Evolutionary conservation across 768 basidiomycete species (phyloP), one percentile per base, ranked within the genome.

Genomic region (Tremella fuciformis): DNA sequence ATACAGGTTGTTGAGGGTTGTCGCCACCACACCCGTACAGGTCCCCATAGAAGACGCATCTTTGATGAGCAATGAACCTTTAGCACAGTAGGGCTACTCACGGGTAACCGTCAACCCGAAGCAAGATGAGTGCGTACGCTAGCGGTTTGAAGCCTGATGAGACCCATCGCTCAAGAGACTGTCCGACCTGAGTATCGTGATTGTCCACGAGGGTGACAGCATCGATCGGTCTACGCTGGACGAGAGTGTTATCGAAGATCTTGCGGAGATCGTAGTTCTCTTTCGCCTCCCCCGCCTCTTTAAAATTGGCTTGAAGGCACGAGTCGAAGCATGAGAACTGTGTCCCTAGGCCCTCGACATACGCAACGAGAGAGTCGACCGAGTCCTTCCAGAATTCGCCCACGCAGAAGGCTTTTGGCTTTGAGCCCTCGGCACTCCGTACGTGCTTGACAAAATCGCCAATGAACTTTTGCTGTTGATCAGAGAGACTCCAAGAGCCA

Each of bases 321-420:
- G 90, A 89, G 71, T 96, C 92, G 64, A 96, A 96, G 71, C 94
- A 90, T 0, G 91, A 82, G 11, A 88, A 84, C 86, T 94, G 75
- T 34, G 58, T 55, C 52, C 70, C 76, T 24, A 78, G 64, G 0
- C 65, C 53, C 53, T 78, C 76, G 42, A 77, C 48, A 61, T 73
- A 74, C 42, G 54, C 62, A 16, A 74, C 69, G 26, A 74, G 67
- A 4, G 67, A 53, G 48, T 74, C 72, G 44, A 71, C 67, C 24
- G 69, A 70, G 49, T 73, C 71, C 13, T 85, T 85, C 90, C 91
- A 96, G 74, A 84, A 90, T 75, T 94, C 92, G 21, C 89, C 86
- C 71, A 82, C 80, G 50, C 79, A 76, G 74, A 94, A 93, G 67
- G 90, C 67, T 50, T 73, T 72, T 37, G 62, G 79, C 29, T 74